Base-by-base conservation (phyloP, 495 filamentous ascomycete genomes). In the Neurospora sp. region DNA sequence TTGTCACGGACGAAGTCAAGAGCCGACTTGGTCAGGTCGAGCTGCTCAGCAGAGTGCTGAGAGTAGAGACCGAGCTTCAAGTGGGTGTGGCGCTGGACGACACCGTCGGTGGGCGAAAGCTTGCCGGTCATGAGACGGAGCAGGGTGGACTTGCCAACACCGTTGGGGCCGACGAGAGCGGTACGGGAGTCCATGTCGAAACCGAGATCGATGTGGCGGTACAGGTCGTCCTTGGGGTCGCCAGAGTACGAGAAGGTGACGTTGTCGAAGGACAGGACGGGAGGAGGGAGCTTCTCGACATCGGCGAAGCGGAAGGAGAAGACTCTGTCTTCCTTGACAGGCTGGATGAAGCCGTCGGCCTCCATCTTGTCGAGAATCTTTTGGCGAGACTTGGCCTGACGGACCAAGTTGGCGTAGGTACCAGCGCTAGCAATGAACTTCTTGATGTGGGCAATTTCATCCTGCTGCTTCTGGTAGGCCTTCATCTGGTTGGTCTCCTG, bases 291-390 rank as follows among this genome's bases (percentile, higher is more conserved):
- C 87, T 98, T 98, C 80, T 99, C 96, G 69, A 98, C 96, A 77
- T 98, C 93, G 72, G 96, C 96, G 83, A 99, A 99, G 80, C 96
- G 91, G 90, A 99, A 99, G 70, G 93, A 94, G 87, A 99, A 99
- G 78, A 98, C 93, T 65, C 91, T 88, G 83, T 99, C 96, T 73
- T 87, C 81, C 74, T 87, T 82, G 72, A 99, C 93, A 39, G 92
- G 91, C 85, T 99, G 91, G 78, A 99, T 98, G 82, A 98, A 94
- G 75, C 96, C 96, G 77, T 99, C 96, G 71, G 96, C 96, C 86
- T 98, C 96, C 96, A 99, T 99, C 88, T 99, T 99, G 88, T 99
- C 96, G 72, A 99, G 89, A 82, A 99, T 98, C 93, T 99, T 99
- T 84, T 99, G 96, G 69, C 96, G 90, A 40, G 96, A 98, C 87